phyloP scores from a whole-genome alignment of 2,329 filamentous ascomycete genomes.

The Ophiostoma fasciatum region DNA sequence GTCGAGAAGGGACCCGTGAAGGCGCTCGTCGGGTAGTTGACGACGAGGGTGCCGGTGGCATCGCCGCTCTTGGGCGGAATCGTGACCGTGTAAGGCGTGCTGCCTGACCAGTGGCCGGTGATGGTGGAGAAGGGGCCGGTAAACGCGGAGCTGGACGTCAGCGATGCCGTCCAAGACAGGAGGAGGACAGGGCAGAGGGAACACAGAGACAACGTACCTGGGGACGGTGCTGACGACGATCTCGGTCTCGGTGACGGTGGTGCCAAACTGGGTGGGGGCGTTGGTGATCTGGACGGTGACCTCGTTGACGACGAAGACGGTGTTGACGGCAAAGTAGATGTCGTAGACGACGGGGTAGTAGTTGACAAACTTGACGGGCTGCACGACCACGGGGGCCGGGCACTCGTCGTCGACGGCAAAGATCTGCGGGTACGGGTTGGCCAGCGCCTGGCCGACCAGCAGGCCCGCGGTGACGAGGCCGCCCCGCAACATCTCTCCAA shows the following conservation, averaged over 20 bases:
- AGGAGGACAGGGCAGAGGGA: not conserved
- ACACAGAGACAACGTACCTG: slow-evolving; percentile 3
- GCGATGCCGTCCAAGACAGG: not conserved
- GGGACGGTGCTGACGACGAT: slow-evolving; percentile 8
- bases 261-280: slow-evolving; percentile 9
- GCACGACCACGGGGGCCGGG: slow-evolving; percentile 7
- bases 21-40: slow-evolving; percentile 3
- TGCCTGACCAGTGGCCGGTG: slow-evolving; percentile 2
- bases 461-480: slow-evolving; percentile 2
- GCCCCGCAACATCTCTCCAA: not conserved
- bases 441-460: slow-evolving; percentile 3
- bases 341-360: slow-evolving; percentile 6
- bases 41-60: slow-evolving; percentile 20
- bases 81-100: not conserved
- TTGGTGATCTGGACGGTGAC: slow-evolving; percentile 8
- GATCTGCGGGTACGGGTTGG: slow-evolving; percentile 1
- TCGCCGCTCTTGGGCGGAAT: slow-evolving; percentile 30
- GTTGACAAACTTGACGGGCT: slow-evolving; percentile 10
- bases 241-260: slow-evolving; percentile 6
- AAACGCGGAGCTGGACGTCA: not conserved
- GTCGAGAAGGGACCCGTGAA: slow-evolving; percentile 7
- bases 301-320: slow-evolving; percentile 7
- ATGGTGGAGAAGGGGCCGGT: slow-evolving; percentile 6
- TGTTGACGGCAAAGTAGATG: slow-evolving; percentile 7
- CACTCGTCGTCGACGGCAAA: slow-evolving; percentile 3